Evolutionary conservation across 2,329 filamentous ascomycete species (phyloP).

Genomic region (Penicillium concentricum): DNA sequence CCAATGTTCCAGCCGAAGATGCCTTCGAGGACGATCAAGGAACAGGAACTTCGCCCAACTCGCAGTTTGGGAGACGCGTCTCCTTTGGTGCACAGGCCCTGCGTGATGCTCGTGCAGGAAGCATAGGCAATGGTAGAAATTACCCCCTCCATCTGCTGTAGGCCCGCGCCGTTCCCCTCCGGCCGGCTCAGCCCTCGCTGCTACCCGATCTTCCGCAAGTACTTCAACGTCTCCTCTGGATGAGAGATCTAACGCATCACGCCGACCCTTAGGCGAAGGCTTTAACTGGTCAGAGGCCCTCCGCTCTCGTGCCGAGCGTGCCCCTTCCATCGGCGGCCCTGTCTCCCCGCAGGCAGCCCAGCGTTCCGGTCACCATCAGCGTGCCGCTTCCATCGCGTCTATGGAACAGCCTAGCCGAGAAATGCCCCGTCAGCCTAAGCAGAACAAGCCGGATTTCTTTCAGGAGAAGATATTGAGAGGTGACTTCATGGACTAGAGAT

Average conservation of each 20-base stretch:
- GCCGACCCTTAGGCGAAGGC: slow-evolving; percentile 70
- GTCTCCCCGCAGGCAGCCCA: slow-evolving; percentile 41
- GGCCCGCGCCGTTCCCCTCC: slow-evolving; percentile 27
- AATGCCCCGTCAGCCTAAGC: slow-evolving; percentile 47
- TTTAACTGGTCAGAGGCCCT: slow-evolving; percentile 98
- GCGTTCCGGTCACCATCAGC: slow-evolving; percentile 44
- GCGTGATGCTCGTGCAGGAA: slow-evolving; percentile 65
- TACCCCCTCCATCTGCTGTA: slow-evolving; percentile 38
- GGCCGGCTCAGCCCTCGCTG: slow-evolving; percentile 20
- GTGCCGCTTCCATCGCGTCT: slow-evolving; percentile 47
- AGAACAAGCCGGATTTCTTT: slow-evolving; percentile 83
- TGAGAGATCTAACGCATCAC: slow-evolving; percentile 45
- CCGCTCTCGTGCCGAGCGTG: slow-evolving; percentile 85
- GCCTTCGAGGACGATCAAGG: slow-evolving; percentile 66
- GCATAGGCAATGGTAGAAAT: slow-evolving; percentile 62
- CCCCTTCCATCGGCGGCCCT: slow-evolving; percentile 45
- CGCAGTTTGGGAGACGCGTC: slow-evolving; percentile 73
- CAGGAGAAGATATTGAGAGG: slow-evolving; percentile 97
- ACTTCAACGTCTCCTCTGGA: slow-evolving; percentile 36
- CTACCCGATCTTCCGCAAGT: slow-evolving; percentile 36
- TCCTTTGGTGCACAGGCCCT: slow-evolving; percentile 85
- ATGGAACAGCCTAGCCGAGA: slow-evolving; percentile 56
- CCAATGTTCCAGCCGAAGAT: slow-evolving; percentile 41
- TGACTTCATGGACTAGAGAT: slow-evolving; percentile 85
- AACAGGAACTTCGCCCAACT: slow-evolving; percentile 65